Conservation (phyloP, 208 protist species). For the Leishmania tarentolae region DNA sequence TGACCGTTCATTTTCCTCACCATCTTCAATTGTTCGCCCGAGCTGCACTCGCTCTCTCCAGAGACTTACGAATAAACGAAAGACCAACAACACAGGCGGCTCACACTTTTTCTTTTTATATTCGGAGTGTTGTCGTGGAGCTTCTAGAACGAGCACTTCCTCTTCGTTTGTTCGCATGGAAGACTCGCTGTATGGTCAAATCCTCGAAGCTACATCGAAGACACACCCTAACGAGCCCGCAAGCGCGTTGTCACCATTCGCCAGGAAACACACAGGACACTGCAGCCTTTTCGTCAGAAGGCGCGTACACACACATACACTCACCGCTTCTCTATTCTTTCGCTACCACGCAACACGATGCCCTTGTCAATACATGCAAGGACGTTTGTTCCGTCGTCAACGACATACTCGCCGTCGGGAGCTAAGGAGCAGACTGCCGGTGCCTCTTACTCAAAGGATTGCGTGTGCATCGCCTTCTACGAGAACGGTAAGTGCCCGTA, state of each 20-base stretch:
- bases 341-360: slow-evolving; percentile 20
- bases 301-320: neutral
- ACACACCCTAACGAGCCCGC: neutral
- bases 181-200: neutral
- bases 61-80: neutral
- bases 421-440: slow-evolving; percentile 2
- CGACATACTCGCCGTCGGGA: slow-evolving; percentile 8
- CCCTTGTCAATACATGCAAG: slow-evolving; percentile 51
- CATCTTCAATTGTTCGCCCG: neutral
- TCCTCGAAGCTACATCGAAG: neutral
- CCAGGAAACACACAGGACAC: neutral
- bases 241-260: neutral
- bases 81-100: neutral
- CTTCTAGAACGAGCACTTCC: neutral
- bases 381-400: slow-evolving; percentile 34
- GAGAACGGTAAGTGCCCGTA: slow-evolving; percentile 69
- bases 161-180: neutral
- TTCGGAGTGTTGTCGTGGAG: neutral
- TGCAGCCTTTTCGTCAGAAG: neutral
- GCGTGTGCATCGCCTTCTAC: slow-evolving; percentile 78
- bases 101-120: slow-evolving; percentile 8
- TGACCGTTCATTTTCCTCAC: neutral
- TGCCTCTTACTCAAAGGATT: slow-evolving; percentile 37
- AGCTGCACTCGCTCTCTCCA: neutral
- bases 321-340: neutral